phyloP scores from a whole-genome alignment of 805 yeast species.

The Kodamaea nitidulidarum region DNA sequence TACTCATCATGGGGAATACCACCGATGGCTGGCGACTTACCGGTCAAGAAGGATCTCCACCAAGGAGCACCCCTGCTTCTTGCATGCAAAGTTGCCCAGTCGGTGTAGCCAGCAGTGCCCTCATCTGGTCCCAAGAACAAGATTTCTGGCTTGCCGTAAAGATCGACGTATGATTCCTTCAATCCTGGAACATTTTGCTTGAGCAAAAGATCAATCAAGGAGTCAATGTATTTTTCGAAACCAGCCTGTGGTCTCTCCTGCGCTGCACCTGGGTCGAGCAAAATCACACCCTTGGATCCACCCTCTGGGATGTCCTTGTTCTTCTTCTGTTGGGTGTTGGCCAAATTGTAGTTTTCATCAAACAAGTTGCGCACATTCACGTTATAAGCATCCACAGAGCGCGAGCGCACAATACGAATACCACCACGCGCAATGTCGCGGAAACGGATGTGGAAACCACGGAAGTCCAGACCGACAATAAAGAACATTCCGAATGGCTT shows the following conservation, averaged over 20 bases:
- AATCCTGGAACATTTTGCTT: conserved; percentile 67
- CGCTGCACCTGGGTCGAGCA: conserved; percentile 71
- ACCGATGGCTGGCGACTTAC: conserved; percentile 86
- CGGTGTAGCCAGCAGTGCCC: conserved; percentile 91
- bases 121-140: conserved; percentile 99
- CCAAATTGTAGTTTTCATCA: conserved; percentile 95
- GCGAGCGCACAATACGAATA: conserved; percentile 87
- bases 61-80: conserved; percentile 87
- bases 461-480: conserved; percentile 91
- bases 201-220: conserved; percentile 80
- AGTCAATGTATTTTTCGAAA: conserved; percentile 88
- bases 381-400: conserved; percentile 79
- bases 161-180: conserved; percentile 80
- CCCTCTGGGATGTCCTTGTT: conserved; percentile 99
- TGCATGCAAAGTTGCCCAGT: conserved; percentile 97
- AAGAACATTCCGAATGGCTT: conserved; percentile 93
- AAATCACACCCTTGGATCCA: conserved; percentile 95
- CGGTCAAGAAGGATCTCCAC: conserved; percentile 99
- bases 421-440: conserved; percentile 98
- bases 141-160: conserved; percentile 81
- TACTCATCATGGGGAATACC: conserved; percentile 98
- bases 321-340: conserved; percentile 92
- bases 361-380: conserved; percentile 83
- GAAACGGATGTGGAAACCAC: conserved; percentile 96
- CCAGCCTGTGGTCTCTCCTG: conserved; percentile 80